Evolutionary conservation across 176 grass and related monocot genomes (phyloP).

Genomic region (Cenchrus fungigraminus): DNA sequence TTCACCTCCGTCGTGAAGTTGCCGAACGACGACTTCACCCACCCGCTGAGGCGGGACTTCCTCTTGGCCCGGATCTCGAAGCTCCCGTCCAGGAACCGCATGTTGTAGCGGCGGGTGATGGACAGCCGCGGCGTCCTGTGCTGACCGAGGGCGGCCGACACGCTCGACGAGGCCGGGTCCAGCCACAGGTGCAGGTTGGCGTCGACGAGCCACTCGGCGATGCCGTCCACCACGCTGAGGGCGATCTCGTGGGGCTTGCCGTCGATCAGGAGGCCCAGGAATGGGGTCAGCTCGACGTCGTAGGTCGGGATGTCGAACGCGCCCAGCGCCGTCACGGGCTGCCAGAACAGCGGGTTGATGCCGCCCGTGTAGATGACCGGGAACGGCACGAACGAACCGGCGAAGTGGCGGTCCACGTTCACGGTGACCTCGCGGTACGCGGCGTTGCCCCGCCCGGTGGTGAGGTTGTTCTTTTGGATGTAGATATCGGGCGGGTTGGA

Average conservation of each 20-base stretch:
- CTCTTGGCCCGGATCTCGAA: conserved; percentile 65
- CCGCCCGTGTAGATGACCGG: conserved; percentile 89
- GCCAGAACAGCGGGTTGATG: conserved; percentile 96
- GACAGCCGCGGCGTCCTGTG: conserved; percentile 55
- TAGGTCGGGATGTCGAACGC: conserved; percentile 87
- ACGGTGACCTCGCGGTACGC: conserved; percentile 82
- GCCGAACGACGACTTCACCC: conserved; percentile 80
- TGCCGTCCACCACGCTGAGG: conserved; percentile 70
- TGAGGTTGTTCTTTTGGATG: conserved; percentile 83
- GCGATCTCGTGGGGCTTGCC: conserved; percentile 59
- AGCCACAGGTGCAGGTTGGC: conserved; percentile 93
- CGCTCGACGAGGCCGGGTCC: conserved; percentile 50
- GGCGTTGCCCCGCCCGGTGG: conserved; percentile 67
- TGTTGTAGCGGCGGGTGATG: conserved; percentile 56
- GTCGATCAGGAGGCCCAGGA: conserved; percentile 76
- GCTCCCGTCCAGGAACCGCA: conserved; percentile 45
- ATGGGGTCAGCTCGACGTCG: conserved; percentile 83
- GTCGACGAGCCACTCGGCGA: conserved; percentile 83
- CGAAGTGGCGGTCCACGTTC: conserved; percentile 60
- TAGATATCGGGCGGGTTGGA: conserved; percentile 87
- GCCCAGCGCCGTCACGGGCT: conserved; percentile 77
- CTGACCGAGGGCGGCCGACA: conserved; percentile 45
- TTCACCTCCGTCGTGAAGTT: conserved; percentile 87
- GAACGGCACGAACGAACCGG: conserved; percentile 81
- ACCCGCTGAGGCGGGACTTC: conserved; percentile 57